Conservation (phyloP, 164 flowering plant genomes). For the Chloranthus sessilifolius region DNA sequence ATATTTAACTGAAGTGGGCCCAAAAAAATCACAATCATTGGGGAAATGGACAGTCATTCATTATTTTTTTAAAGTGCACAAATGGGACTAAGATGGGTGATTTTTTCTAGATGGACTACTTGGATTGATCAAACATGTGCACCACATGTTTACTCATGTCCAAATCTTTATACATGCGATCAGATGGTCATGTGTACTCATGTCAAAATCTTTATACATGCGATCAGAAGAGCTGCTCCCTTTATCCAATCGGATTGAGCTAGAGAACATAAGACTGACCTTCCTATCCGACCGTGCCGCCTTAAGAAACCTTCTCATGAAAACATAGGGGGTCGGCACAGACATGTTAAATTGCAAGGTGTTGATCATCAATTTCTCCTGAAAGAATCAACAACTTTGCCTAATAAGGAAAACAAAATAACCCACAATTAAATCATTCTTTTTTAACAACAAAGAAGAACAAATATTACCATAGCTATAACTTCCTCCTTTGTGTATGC, state of each 20-base stretch:
- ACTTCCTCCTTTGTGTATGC: conserved; percentile 77
- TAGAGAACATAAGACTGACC: conserved; percentile 26
- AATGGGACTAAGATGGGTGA: no score
- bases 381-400: conserved; percentile 15
- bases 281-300: conserved; percentile 70
- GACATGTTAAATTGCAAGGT: conserved; percentile 67
- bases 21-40: no score
- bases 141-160: no score
- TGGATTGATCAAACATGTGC: no score
- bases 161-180: no score
- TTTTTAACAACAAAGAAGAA: not conserved
- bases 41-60: no score
- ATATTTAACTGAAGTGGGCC: no score
- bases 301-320: conserved; percentile 77
- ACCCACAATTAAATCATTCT: not conserved
- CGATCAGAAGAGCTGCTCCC: no score
- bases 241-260: not conserved
- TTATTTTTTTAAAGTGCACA: no score
- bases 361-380: conserved; percentile 79
- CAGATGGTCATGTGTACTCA: no score
- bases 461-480: conserved; percentile 59
- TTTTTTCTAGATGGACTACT: no score
- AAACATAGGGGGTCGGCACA: conserved; percentile 74
- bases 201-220: no score
- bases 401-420: not conserved